These are phyloP conservation scores for Suillus sp. DNA, from an alignment of 768 basidiomycete species.

Conservation along the genomic window DNA sequence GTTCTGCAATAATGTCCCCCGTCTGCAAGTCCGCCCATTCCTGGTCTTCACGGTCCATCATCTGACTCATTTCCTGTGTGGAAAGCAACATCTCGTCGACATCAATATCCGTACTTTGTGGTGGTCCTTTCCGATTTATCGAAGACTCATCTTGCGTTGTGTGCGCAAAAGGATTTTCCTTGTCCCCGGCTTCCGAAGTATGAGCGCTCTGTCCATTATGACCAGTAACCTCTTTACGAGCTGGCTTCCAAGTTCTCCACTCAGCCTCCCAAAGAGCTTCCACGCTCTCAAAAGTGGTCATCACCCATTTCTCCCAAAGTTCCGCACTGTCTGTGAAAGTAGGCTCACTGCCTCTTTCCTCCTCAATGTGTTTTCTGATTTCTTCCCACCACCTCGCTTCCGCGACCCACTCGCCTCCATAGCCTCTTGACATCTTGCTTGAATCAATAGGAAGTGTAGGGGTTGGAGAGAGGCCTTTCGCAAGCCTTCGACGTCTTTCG, in stretches of 20 bases:
- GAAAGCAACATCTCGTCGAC: slow-evolving; percentile 34
- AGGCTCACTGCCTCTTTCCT: slow-evolving; percentile 37
- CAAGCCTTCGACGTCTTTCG: slow-evolving; percentile 74
- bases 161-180: slow-evolving; percentile 29
- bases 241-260: slow-evolving; percentile 60
- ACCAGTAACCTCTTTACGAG: slow-evolving; percentile 12
- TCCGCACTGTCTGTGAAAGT: slow-evolving; percentile 25
- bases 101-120: slow-evolving; percentile 26
- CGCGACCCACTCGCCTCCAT: slow-evolving; percentile 65
- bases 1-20: slow-evolving; percentile 20
- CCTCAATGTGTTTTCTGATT: slow-evolving; percentile 61
- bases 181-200: slow-evolving; percentile 20
- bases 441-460: slow-evolving; percentile 73
- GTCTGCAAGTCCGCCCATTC: slow-evolving; percentile 24
- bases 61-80: slow-evolving; percentile 37
- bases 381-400: slow-evolving; percentile 79
- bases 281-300: slow-evolving; percentile 89
- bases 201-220: slow-evolving; percentile 27
- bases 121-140: slow-evolving; percentile 5
- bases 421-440: slow-evolving; percentile 60
- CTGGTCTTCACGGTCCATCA: slow-evolving; percentile 21
- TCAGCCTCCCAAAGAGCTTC: slow-evolving; percentile 81
- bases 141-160: slow-evolving; percentile 22
- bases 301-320: slow-evolving; percentile 73
- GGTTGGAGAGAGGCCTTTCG: slow-evolving; percentile 69